phyloP scores from a whole-genome alignment of 345 rosid genomes.

The Linum tenue region DNA sequence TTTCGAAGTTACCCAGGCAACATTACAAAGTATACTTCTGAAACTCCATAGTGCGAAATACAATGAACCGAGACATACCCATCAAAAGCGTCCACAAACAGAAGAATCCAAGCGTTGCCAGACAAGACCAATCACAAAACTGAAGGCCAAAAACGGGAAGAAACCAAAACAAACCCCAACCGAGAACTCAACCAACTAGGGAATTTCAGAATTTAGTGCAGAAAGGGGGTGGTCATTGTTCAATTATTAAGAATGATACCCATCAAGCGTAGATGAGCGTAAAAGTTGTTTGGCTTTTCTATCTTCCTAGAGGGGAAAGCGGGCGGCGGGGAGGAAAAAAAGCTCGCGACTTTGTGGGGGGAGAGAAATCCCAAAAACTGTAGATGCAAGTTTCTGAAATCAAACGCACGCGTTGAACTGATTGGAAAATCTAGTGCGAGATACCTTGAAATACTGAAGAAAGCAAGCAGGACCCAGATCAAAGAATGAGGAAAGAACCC shows the following conservation, averaged over 20 bases:
- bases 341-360: neutral
- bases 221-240: neutral
- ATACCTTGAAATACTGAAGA: slow-evolving; percentile 9
- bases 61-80: neutral
- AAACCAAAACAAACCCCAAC: neutral
- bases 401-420: neutral
- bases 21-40: neutral
- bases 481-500: neutral
- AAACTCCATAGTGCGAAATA: neutral
- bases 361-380: neutral
- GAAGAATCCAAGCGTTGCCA: neutral
- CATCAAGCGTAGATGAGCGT: too few relatives aligned
- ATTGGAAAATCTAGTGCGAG: slow-evolving; percentile 6
- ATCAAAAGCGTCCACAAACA: neutral
- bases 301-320: neutral
- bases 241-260: neutral
- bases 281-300: too few relatives aligned
- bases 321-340: neutral
- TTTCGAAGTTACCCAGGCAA: neutral
- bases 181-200: neutral
- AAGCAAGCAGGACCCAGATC: neutral
- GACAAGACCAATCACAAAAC: neutral
- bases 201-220: neutral
- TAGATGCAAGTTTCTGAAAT: neutral
- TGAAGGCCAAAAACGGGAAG: neutral